These are phyloP conservation scores for Lecanicillium sp. DNA, from an alignment of 2,329 filamentous ascomycete genomes.

Conservation along the genomic window DNA sequence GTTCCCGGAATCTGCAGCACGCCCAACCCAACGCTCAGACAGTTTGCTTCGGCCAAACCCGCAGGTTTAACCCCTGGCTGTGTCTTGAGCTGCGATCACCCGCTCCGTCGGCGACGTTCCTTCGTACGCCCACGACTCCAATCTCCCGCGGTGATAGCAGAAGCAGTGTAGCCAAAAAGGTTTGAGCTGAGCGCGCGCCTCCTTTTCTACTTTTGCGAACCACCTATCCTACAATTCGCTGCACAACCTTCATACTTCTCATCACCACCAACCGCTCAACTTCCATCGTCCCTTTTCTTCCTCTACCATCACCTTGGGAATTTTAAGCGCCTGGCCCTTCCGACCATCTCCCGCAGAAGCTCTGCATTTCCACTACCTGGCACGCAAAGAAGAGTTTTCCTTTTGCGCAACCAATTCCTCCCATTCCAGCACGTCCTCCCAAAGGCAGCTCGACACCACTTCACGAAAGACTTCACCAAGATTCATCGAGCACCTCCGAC, in stretches of 20 bases:
- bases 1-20: no score
- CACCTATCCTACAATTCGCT: constrained; percentile 28
- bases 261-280: constrained; percentile 18
- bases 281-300: constrained; percentile 25
- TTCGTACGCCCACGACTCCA: no score
- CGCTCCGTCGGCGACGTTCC: no score
- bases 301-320: constrained; percentile 17
- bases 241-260: constrained; percentile 21
- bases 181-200: constrained; percentile 30
- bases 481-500: constrained; percentile 31
- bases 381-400: no score
- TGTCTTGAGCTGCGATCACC: no score
- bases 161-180: constrained; percentile 14
- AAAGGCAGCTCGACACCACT: constrained; percentile 28
- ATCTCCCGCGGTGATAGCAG: no score
- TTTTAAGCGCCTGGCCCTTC: constrained; percentile 10
- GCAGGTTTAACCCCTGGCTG: no score
- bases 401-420: constrained; percentile 9
- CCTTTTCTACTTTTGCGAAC: constrained; percentile 24
- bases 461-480: constrained; percentile 31
- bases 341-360: constrained; percentile 13
- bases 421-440: constrained; percentile 21
- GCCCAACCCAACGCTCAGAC: no score
- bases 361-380: constrained; percentile 1
- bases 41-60: no score